These are phyloP conservation scores for Myriosclerotinia scirpicola DNA, from an alignment of 2,329 filamentous ascomycete genomes.

Conservation along the genomic window DNA sequence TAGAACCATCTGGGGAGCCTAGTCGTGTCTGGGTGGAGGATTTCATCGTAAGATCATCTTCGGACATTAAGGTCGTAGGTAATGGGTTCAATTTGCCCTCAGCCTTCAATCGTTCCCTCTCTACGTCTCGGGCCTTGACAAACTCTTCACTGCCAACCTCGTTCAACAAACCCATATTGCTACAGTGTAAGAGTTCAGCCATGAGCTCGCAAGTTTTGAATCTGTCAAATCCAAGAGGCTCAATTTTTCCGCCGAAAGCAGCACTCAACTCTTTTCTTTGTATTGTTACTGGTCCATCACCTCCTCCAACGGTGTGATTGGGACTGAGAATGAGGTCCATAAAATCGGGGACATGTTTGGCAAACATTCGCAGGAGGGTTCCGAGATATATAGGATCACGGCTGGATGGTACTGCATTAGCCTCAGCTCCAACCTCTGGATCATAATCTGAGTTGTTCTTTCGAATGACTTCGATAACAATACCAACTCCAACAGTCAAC, in stretches of 20 bases:
- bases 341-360: slow-evolving; percentile 87
- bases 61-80: slow-evolving; percentile 46
- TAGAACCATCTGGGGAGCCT: slow-evolving; percentile 62
- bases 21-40: slow-evolving; percentile 49
- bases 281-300: slow-evolving; percentile 57
- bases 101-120: slow-evolving; percentile 74
- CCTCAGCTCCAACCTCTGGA: slow-evolving; percentile 80
- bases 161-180: slow-evolving; percentile 96
- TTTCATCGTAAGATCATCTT: slow-evolving; percentile 64
- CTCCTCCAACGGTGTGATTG: slow-evolving; percentile 56
- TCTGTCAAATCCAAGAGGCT: slow-evolving; percentile 92
- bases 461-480: slow-evolving; percentile 96
- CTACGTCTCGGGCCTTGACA: slow-evolving; percentile 74
- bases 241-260: slow-evolving; percentile 87
- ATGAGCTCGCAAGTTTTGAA: slow-evolving; percentile 99
- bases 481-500: slow-evolving; percentile 92
- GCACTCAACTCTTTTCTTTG: slow-evolving; percentile 75
- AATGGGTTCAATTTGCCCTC: slow-evolving; percentile 67
- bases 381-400: slow-evolving; percentile 95
- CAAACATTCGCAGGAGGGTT: slow-evolving; percentile 83
- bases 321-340: slow-evolving; percentile 85
- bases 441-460: slow-evolving; percentile 99
- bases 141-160: slow-evolving; percentile 87
- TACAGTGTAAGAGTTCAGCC: slow-evolving; percentile 96
- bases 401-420: slow-evolving; percentile 75